Base-by-base conservation (phyloP, 345 rosid genomes). In the Eucalyptus curtisii region DNA sequence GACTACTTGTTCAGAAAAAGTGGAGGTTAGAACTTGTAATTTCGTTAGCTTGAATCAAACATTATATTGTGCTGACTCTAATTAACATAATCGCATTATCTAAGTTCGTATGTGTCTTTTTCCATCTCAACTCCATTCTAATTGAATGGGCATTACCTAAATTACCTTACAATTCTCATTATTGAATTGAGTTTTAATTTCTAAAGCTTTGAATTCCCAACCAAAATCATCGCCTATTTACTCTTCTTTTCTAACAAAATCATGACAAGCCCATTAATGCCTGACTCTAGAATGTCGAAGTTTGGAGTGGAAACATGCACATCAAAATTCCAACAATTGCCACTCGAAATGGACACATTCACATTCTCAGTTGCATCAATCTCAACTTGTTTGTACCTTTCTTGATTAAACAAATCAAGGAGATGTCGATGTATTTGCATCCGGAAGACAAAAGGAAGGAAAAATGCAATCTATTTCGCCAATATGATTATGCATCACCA, bases 221-320 rank as follows among this genome's bases (percentile, higher is more conserved):
- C 49, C 76, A 84, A 61, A 66, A 87, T 84, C 88, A 87, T 90
- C 93, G 80, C 87, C 91, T 86, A 87, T 92, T 89, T 87, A 92
- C 87, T 80, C 89, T 76, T 49, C 42, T 49, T 76, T 76, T 7
- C 42, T 85, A 59, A 82, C 87, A 61, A 40, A 30, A 53, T 37
- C 31, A 27, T 88, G 89, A 80, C 68, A 84, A 89, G 82, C 48
- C 93, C 90, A 57, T 88, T 37, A 37, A 89, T 31, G 87, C 87
- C 89, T 87, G 88, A 89, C 61, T 76, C 87, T 64, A 89, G 59
- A 42, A 52, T 81, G 59, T 89, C 80, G 82, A 79, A 89, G 31
- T 50, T 64, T 88, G 86, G 88, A 90, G 45, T 85, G 80, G 61
- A 49, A 53, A 48, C 91, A 87, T 33, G 44, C 87, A 52, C 19